Base-by-base conservation (phyloP, 768 basidiomycete genomes). In the Rhodotorula toruloides region DNA sequence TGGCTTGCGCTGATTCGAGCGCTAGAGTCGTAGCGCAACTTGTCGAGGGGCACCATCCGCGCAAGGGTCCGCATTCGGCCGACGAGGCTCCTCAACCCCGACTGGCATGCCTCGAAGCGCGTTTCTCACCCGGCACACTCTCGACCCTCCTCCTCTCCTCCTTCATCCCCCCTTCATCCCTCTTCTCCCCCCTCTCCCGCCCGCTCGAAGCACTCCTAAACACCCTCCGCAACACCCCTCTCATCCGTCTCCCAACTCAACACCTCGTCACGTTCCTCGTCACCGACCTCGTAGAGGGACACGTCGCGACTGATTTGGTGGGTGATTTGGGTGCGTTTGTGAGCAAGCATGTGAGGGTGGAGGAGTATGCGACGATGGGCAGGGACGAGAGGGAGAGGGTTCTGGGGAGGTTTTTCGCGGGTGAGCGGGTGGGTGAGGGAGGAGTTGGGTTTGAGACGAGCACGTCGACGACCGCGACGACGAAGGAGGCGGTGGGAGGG, bases 381-480 rank as follows among this genome's bases (percentile, higher is more conserved):
- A 56, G 54, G 13, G 44, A 52, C 11, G 66, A 67, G 44, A 48
- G 66, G 10, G 66, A 67, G 7, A n/a, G 4, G 10, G 37, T 62
- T 27, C 43, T 62, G 3, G 2, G 32, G 6, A 31, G 37, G 1
- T 46, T 52, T 8, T 56, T 61, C 43, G 27, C 56, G 36, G 8
- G 16, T 46, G 12, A 46, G 48, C 52, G 44, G 17, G 53, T 43
- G 4, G 40, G 46, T 32, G 27, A 32, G 8, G 21, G 4, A 32
- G n/a, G 21, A 34, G 32, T 31, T 36, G n/a, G n/a, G n/a, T n/a
- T n/a, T n/a, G n/a, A n/a, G n/a, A n/a, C n/a, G n/a, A n/a, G n/a
- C n/a, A n/a, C n/a, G 44, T 5, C 44, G 2, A 17, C n/a, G 57
- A 17, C 11, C 46, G 3, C 5, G 25, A 47, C 57, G 13, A 16